Evolutionary conservation across 129 eudicot genomes (phyloP), one percentile per base, ranked within the genome.

Genomic region (Flaveria brownii): DNA sequence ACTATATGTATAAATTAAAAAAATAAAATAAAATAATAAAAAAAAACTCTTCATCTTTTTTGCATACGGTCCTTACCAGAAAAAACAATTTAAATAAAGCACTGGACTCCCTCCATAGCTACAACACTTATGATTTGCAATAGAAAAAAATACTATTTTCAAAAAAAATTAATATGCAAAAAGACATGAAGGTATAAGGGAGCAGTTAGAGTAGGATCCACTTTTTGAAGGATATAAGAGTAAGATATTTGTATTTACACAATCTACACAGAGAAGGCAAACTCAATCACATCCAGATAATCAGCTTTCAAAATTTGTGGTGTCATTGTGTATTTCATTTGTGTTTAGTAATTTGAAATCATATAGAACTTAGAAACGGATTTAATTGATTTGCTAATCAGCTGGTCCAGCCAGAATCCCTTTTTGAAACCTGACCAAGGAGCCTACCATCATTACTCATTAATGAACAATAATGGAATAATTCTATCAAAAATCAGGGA

Each of bases 261-360:
- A 45, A 42, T 74, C 46, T 17, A 59, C 59, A 14, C 15, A 43
- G 28, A 47, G 74, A 45, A n/a, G 65, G 67, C 33, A 13, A 74
- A 59, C 69, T 39, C 57, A 42, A 57, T 73, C 70, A 43, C 78
- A 74, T 36, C 68, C 41, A 55, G 52, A 56, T 70, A 56, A 73
- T 41, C 56, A 73, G 45, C 55, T 41, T 13, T 15, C 6, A 56
- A 20, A 39, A 13, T 55, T 39, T 18, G 39, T 2, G 17, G 54
- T 73, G 22, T 39, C 68, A 7, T 56, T 39, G 42, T 6, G 42
- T 43, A 12, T 3, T 78, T 23, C 30, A 60, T 42, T 46, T 68
- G 9, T 23, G 61, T 16, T 68, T 68, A 55, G 33, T 8, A 23
- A 33, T 7, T 63, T 68, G 36, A 23, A 16, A 42, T 41, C 59